Evolutionary conservation across 2,329 filamentous ascomycete species (phyloP), one percentile per base, ranked within the genome.

Genomic region (Aspergillus sp.): DNA sequence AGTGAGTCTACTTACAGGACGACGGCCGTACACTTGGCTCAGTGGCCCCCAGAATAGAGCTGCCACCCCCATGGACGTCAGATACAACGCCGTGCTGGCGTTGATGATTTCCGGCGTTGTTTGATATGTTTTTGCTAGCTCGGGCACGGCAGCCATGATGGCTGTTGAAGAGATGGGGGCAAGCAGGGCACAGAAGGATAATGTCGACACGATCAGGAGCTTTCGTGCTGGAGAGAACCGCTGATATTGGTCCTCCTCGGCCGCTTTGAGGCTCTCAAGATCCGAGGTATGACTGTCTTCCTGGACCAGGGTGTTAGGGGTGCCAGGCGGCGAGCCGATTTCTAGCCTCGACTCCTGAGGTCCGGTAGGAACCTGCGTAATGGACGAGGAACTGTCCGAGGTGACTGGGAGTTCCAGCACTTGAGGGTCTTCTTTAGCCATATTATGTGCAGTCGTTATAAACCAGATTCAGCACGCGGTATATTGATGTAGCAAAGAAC

Each of bases 141-240:
- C 88, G 1, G 88, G 88, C 1, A 87, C 82, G 2, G 88, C 89
- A 1, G 87, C 80, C 11, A 93, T 71, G 8, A 92, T 83, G 1
- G 86, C 85, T 0, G 88, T 92, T 36, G 84, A 89, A 2, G 84
- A 87, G 20, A 90, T 82, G 0, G 89, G 89, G 1, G 89, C 85
- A 42, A 93, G 75, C 57, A 93, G 90, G 22, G 86, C 84, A 71
- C 87, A 90, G 65, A 86, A 89, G 0, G 87, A 86, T 48, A 92
- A 72, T 5, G 91, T 79, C 9, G 76, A 74, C 14, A 90, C 85
- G 48, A 93, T 88, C 55, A 84, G 63, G 2, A 78, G 65, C 69
- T 93, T 94, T 38, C 85, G 81, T 14, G 74, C 72, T 3, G 72
- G 70, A 0, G 85, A 79, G 55, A 91, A 79, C 16, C 79, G 79